These are phyloP conservation scores for Candida boidinii DNA, from an alignment of 805 yeast species.

Conservation along the genomic window DNA sequence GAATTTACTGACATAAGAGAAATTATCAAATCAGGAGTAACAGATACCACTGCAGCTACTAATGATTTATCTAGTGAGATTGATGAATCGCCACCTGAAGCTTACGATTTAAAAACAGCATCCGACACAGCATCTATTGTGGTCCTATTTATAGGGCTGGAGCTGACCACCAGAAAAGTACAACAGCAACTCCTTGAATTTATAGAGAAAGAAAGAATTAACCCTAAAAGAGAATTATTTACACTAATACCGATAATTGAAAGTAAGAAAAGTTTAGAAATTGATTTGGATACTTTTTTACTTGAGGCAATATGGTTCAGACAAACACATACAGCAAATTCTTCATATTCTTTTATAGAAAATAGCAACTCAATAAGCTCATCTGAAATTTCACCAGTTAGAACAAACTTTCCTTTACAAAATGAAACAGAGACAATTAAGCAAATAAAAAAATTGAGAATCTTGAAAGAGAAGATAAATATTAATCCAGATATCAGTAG, in stretches of 20 bases:
- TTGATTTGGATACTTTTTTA: conserved; percentile 11
- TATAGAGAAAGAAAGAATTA: background rate
- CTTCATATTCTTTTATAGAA: background rate
- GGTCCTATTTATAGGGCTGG: conserved; percentile 3
- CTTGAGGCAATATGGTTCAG: conserved; percentile 23
- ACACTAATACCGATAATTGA: conserved; percentile 14
- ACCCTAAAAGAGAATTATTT: conserved; percentile 9
- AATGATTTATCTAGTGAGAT: conserved; percentile 2
- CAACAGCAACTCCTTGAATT: conserved; percentile 2
- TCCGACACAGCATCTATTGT: background rate
- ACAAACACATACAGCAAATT: conserved; percentile 15
- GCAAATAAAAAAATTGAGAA: background rate
- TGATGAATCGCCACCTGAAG: conserved; percentile 3
- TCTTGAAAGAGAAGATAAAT: conserved; percentile 12
- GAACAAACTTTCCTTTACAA: conserved; percentile 8
- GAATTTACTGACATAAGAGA: background rate
- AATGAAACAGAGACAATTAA: conserved; percentile 3
- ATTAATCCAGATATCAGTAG: conserved; percentile 42
- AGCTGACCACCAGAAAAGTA: conserved; percentile 8
- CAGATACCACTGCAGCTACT: too few relatives aligned
- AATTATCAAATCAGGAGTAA: too few relatives aligned
- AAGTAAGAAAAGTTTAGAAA: conserved; percentile 11
- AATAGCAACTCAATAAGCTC: background rate
- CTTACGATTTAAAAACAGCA: conserved; percentile 4
- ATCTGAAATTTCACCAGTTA: conserved; percentile 1